Evolutionary conservation across 768 basidiomycete species (phyloP), one percentile per base, ranked within the genome.

Genomic region (Rhodotorula toruloides): DNA sequence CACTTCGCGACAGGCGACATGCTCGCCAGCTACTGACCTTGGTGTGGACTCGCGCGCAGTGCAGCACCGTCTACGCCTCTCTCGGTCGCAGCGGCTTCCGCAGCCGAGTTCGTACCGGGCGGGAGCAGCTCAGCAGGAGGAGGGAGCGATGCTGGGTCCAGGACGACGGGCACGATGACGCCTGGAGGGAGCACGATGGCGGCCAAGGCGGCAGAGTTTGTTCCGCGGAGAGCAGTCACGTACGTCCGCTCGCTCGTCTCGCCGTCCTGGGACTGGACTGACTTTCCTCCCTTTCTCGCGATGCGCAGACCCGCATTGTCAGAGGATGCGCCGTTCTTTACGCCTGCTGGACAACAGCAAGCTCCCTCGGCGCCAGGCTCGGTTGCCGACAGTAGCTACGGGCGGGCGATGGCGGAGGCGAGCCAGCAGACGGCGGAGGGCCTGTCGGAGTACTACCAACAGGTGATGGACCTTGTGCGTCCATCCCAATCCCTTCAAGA

Each of bases 71-170:
- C 54, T 21, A 59, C 57, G 11, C 56, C 62, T 6, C 31, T 69
- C 37, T 70, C 68, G 10, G 58, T 63, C 48, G 68, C 68, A 0
- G 68, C 59, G 37, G 59, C 63, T 47, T 32, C 39, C n/a, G 68
- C 68, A 4, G 63, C 63, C 17, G 68, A 61, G 21, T 70, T 70
- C 37, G 68, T 70, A 14, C 68, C 68, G n/a, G 58, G 58, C 9
- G 55, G 48, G 9, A 13, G 11, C 36, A n/a, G n/a, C n/a, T n/a
- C n/a, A n/a, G n/a, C n/a, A n/a, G n/a, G n/a, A n/a, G n/a, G n/a
- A n/a, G n/a, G n/a, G n/a, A n/a, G n/a, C n/a, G n/a, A n/a, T n/a
- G n/a, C n/a, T n/a, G n/a, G n/a, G n/a, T n/a, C n/a, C n/a, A n/a
- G n/a, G n/a, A n/a, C n/a, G n/a, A n/a, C n/a, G 16, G 55, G 55